Percentiles rank a stretch among this genome's conserved stretches.
Conservation (phyloP, 2,329 filamentous ascomycete genomes). For the Hysterium pulicare region DNA sequence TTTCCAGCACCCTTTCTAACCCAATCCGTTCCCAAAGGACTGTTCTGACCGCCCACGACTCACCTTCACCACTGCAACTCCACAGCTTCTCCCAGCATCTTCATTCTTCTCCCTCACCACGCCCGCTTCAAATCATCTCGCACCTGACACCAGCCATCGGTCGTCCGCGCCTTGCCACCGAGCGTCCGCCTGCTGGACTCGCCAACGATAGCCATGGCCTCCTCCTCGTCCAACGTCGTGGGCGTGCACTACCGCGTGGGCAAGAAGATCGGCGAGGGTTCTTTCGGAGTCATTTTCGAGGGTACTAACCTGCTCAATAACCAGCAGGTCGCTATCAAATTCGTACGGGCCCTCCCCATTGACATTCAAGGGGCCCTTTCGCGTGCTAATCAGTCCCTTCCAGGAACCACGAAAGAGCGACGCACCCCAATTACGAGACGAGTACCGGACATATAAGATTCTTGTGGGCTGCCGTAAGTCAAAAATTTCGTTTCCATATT, state of each 20-base stretch:
- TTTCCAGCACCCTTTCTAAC: constrained; percentile 3
- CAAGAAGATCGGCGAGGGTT: constrained; percentile 99
- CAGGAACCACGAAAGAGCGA: constrained; percentile 98
- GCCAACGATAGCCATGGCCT: constrained; percentile 60
- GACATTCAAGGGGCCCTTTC: constrained; percentile 1
- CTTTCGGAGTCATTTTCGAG: constrained; percentile 98
- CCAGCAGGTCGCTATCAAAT: constrained; percentile 99
- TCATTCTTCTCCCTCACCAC: constrained; percentile 5
- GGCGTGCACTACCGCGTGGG: constrained; percentile 98
- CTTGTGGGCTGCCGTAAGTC: constrained; percentile 96
- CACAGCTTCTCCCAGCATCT: constrained; percentile 10
- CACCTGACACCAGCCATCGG: not conserved
- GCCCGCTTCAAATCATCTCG: constrained; percentile 7
- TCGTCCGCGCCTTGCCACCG: constrained; percentile 3
- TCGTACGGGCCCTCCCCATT: constrained; percentile 59
- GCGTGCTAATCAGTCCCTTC: constrained; percentile 3
- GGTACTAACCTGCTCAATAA: constrained; percentile 98
- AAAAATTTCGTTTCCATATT: constrained; percentile 14
- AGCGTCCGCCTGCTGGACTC: not conserved
- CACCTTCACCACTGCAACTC: constrained; percentile 11
- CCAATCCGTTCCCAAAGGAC: constrained; percentile 2
- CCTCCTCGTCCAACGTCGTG: constrained; percentile 92
- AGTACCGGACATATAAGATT: constrained; percentile 99
- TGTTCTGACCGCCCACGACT: constrained; percentile 1
- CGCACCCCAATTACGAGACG: constrained; percentile 93